Evolutionary conservation across 2,329 filamentous ascomycete species (phyloP).

Genomic region (Cladophialophora psammophila): DNA sequence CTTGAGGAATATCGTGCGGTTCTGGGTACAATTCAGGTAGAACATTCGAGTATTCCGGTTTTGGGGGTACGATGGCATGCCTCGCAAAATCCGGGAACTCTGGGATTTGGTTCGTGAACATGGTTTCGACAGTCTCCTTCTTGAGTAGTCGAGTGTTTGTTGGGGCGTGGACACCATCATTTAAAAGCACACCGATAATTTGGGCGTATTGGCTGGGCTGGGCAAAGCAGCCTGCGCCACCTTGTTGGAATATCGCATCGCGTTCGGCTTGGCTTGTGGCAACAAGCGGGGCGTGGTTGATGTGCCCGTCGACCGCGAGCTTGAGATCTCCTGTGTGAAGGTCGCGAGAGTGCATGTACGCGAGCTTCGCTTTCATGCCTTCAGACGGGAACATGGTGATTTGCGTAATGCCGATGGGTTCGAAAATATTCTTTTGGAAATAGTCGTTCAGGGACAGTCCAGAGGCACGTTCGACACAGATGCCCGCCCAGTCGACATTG

Average conservation of each 20-base stretch:
- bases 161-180: slow-evolving; percentile 66
- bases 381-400: slow-evolving; percentile 64
- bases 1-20: slow-evolving; percentile 60
- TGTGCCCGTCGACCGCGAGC: too few relatives aligned
- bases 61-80: slow-evolving; percentile 52
- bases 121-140: slow-evolving; percentile 65
- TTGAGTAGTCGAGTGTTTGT: slow-evolving; percentile 64
- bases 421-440: slow-evolving; percentile 57
- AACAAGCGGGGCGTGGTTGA: too few relatives aligned
- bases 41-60: slow-evolving; percentile 58
- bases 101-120: slow-evolving; percentile 67
- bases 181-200: slow-evolving; percentile 58
- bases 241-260: too few relatives aligned
- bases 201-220: too few relatives aligned
- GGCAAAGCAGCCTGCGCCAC: too few relatives aligned
- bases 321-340: too few relatives aligned
- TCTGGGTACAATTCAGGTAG: slow-evolving; percentile 62
- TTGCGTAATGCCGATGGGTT: slow-evolving; percentile 57
- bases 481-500: slow-evolving; percentile 63
- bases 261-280: too few relatives aligned
- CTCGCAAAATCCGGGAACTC: not conserved
- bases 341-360: too few relatives aligned
- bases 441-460: slow-evolving; percentile 58
- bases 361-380: slow-evolving; percentile 56
- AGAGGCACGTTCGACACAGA: slow-evolving; percentile 56